Percentiles rank a stretch among this genome's conserved stretches.
Conservation (phyloP, 768 basidiomycete genomes). For the Leccinellum luteum region DNA sequence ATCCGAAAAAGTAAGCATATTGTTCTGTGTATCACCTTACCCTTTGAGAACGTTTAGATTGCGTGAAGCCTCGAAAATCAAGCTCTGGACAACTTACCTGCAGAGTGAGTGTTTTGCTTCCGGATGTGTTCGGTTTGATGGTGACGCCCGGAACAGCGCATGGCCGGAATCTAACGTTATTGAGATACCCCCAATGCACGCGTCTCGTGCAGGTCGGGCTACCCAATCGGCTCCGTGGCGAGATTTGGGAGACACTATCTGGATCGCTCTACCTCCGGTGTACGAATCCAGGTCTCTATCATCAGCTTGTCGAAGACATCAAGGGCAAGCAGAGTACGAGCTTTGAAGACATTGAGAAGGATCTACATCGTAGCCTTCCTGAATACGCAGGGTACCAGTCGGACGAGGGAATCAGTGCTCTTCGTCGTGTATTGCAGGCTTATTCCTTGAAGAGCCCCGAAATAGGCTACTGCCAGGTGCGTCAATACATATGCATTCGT, state of each 20-base stretch:
- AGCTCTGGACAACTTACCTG: conserved; percentile 91
- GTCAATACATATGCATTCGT: conserved; percentile 11
- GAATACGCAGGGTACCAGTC: conserved; percentile 97
- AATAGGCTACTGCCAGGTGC: conserved; percentile 89
- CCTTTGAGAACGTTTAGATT: conserved; percentile 46
- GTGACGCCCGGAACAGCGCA: conserved; percentile 52
- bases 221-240: conserved; percentile 90
- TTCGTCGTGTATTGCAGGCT: conserved; percentile 89
- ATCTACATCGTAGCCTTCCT: conserved; percentile 91
- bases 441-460: conserved; percentile 96
- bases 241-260: conserved; percentile 97
- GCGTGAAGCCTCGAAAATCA: conserved; percentile 90
- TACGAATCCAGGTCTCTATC: conserved; percentile 80
- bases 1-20: conserved; percentile 76
- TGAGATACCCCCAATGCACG: conserved; percentile 95
- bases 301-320: conserved; percentile 70
- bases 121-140: conserved; percentile 2
- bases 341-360: conserved; percentile 99
- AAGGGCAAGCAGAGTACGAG: conserved; percentile 78
- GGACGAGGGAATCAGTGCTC: conserved; percentile 77
- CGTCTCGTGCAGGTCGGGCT: conserved; percentile 97
- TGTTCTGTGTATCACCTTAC: background rate
- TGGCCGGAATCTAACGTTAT: conserved; percentile 90
- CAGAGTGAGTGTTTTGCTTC: conserved; percentile 46
- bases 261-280: conserved; percentile 92